Evolutionary conservation across 2,329 filamentous ascomycete species (phyloP).

Genomic region (Coleophoma crateriformis): DNA sequence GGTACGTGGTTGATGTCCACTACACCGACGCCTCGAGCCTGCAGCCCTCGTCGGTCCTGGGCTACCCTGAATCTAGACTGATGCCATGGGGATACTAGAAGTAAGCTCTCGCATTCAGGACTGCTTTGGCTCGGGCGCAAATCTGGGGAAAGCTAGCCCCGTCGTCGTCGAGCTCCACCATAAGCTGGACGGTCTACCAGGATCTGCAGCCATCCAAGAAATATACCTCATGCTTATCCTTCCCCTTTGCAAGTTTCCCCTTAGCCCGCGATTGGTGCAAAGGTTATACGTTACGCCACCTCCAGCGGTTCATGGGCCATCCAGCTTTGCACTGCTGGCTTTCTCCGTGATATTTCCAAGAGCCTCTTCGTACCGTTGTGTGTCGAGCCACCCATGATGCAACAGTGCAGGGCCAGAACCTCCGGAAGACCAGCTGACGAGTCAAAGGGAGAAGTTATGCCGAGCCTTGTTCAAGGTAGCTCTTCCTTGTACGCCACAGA

Average conservation of each 20-base stretch:
- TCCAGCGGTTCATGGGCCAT: neutral
- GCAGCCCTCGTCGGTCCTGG: no score
- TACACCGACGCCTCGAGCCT: no score
- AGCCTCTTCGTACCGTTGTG: neutral
- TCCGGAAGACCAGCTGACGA: neutral
- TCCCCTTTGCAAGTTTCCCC: neutral
- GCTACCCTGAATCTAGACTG: no score
- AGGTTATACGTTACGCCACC: no score
- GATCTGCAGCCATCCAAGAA: neutral
- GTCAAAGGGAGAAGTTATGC: neutral
- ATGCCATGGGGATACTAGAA: no score
- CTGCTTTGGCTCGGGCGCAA: no score
- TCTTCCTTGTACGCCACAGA: conserved; percentile 5
- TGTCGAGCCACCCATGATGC: neutral
- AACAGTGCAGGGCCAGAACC: neutral
- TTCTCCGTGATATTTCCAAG: neutral
- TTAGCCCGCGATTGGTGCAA: neutral
- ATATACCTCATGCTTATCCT: neutral
- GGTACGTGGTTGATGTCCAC: no score
- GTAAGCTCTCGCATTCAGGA: no score
- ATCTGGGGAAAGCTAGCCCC: no score
- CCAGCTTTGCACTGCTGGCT: neutral
- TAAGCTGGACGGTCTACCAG: no score
- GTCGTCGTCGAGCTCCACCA: no score
- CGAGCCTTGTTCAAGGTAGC: neutral